Evolutionary conservation across 257 asterid species (phyloP).

Genomic region (Capsicum pubescens): DNA sequence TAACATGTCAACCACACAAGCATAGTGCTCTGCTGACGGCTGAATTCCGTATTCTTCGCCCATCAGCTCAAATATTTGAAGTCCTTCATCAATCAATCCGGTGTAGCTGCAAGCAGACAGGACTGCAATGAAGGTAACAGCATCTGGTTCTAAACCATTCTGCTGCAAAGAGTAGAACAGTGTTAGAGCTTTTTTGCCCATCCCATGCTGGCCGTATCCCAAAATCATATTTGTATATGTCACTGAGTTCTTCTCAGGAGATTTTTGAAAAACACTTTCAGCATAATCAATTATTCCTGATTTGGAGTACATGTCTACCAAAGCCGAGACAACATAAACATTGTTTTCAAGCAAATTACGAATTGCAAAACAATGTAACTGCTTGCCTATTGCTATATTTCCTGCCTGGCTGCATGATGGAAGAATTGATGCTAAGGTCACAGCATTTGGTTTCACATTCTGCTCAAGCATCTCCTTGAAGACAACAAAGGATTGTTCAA

Average conservation of each 20-base stretch:
- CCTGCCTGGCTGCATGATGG: constrained; percentile 79
- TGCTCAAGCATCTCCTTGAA: constrained; percentile 66
- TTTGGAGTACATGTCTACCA: constrained; percentile 94
- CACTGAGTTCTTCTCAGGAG: constrained; percentile 64
- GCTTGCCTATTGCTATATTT: constrained; percentile 67
- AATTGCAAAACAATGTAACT: constrained; percentile 64
- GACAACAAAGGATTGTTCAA: constrained; percentile 55
- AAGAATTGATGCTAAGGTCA: constrained; percentile 80
- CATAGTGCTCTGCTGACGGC: constrained; percentile 74
- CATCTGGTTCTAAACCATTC: constrained; percentile 55
- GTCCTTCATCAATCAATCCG: constrained; percentile 73
- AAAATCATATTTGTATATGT: constrained; percentile 86
- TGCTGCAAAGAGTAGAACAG: constrained; percentile 62
- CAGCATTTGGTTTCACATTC: constrained; percentile 65
- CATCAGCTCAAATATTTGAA: constrained; percentile 70
- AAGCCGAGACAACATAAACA: constrained; percentile 75
- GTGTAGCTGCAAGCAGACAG: constrained; percentile 82
- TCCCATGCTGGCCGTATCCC: constrained; percentile 93
- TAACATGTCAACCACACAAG: constrained; percentile 82
- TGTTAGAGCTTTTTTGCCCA: constrained; percentile 71
- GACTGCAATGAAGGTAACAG: constrained; percentile 66
- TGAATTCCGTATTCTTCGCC: constrained; percentile 54
- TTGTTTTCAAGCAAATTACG: constrained; percentile 65
- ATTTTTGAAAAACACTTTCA: constrained; percentile 60
- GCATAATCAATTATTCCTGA: constrained; percentile 68